Conservation (phyloP, 176 grass and related monocot genomes). For the Chrysopogon serrulatus region DNA sequence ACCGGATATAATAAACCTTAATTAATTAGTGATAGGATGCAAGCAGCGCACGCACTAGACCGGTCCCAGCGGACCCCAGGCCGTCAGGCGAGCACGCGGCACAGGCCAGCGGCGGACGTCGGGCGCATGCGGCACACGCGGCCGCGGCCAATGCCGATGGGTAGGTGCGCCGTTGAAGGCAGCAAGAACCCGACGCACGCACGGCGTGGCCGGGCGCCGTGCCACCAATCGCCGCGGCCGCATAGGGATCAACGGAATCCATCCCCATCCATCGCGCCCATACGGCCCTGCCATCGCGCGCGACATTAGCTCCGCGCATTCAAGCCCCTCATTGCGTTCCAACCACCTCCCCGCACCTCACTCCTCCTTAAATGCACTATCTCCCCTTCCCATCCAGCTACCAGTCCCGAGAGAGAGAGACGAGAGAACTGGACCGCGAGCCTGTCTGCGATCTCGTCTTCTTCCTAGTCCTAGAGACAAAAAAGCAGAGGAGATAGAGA, state of each 20-base stretch:
- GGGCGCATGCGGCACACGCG: not conserved
- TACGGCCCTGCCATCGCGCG: slow-evolving; percentile 2
- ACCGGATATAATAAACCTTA: too few relatives aligned
- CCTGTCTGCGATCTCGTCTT: not conserved
- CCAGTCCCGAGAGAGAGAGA: not conserved
- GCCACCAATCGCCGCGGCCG: not conserved
- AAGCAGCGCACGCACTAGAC: not conserved
- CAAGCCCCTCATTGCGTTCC: not conserved
- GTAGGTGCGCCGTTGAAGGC: not conserved
- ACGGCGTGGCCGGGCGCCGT: not conserved
- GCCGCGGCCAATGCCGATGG: not conserved
- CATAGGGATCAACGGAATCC: not conserved
- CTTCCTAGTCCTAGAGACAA: not conserved
- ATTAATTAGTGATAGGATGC: too few relatives aligned
- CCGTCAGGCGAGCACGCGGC: not conserved
- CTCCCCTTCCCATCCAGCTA: not conserved
- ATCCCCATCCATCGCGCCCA: not conserved
- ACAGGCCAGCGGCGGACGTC: not conserved
- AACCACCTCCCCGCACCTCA: slow-evolving; percentile 14
- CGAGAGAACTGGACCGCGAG: not conserved
- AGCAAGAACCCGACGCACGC: not conserved
- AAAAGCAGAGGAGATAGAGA: not conserved
- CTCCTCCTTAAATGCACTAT: slow-evolving; percentile 28
- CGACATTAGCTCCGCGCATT: slow-evolving; percentile 36
- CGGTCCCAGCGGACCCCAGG: not conserved